Evolutionary conservation across 2,329 filamentous ascomycete genomes (phyloP), one percentile per base, ranked within the genome.

Genomic region (Calonectria honghensis): DNA sequence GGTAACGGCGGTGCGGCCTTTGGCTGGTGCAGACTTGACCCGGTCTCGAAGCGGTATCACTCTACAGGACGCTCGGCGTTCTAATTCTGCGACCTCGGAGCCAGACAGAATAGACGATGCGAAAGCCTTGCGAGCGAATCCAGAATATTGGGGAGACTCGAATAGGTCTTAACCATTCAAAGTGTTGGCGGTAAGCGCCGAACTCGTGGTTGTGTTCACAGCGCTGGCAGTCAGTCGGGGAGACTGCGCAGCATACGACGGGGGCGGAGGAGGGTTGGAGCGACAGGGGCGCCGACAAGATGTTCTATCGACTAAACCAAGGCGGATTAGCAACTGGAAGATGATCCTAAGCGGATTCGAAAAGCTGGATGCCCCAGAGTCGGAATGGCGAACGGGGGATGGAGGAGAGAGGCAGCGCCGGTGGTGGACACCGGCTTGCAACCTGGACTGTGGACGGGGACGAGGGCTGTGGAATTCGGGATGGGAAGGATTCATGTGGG

Each of bases 181-280:
- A 75, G 61, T 73, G 75, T 79, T 74, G 82, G 82, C 82, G 81
- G 81, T 84, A 83, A 84, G 83, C 83, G 83, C 83, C 83, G 75
- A 76, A 75, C 79, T 77, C 75, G 79, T 75, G 68, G 77, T 76
- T 63, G 76, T 80, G 73, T 79, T 80, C 76, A 80, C 75, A 77
- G 77, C 80, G 77, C 76, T 81, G 73, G 77, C 73, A 64, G 61
- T 39, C 37, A 51, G 57, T 79, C 81, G 65, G 65, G 45, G 67
- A 70, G 67, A 37, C 52, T 83, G 82, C 82, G 81, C 77, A 82
- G 82, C 78, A 77, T 77, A 78, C 75, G 76, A 81, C 75, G 79
- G 67, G 52, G 75, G 73, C 73, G 69, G 75, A 72, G 68, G 65
- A 74, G 29, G 75, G 70, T 78, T 80, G 76, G 70, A 76, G 72